Evolutionary conservation across 495 filamentous ascomycete genomes (phyloP), one percentile per base, ranked within the genome.

Genomic region (Poronia punctata): DNA sequence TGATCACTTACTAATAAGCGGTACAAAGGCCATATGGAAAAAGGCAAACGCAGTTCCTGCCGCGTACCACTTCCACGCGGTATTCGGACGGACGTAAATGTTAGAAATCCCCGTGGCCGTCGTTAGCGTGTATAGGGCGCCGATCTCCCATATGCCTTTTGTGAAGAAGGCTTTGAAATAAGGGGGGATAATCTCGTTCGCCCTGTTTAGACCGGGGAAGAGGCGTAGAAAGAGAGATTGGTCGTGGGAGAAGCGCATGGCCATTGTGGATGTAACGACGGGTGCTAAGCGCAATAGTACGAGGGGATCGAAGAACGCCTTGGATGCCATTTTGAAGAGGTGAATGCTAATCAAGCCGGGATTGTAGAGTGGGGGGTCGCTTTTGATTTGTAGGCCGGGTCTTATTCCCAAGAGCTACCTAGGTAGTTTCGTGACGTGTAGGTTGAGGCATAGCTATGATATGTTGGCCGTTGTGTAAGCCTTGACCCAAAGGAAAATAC

Each of bases 301-400:
- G 10, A 61, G 35, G 7, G 64, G 66, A 46, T 67, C 54, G 43
- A 67, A 56, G 53, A 67, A 56, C 4, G 47, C 43, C 7, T 51
- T 50, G 25, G 61, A 65, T n/a, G 61, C 64, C 62, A 67, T 67
- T 20, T 28, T 38, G 11, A n/a, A n/a, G n/a, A n/a, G n/a, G n/a
- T n/a, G n/a, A n/a, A n/a, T n/a, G n/a, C n/a, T n/a, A n/a, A n/a
- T n/a, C n/a, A n/a, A n/a, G n/a, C n/a, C n/a, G n/a, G n/a, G n/a
- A n/a, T n/a, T n/a, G n/a, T n/a, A n/a, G n/a, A n/a, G n/a, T n/a
- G n/a, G n/a, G n/a, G n/a, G n/a, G n/a, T n/a, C n/a, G n/a, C n/a
- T n/a, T n/a, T n/a, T n/a, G n/a, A n/a, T n/a, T n/a, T n/a, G n/a
- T n/a, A n/a, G n/a, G n/a, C n/a, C n/a, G n/a, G n/a, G n/a, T n/a